phyloP scores from a whole-genome alignment of 2,329 filamentous ascomycete genomes.

The Alternaria novae-zelandiae region DNA sequence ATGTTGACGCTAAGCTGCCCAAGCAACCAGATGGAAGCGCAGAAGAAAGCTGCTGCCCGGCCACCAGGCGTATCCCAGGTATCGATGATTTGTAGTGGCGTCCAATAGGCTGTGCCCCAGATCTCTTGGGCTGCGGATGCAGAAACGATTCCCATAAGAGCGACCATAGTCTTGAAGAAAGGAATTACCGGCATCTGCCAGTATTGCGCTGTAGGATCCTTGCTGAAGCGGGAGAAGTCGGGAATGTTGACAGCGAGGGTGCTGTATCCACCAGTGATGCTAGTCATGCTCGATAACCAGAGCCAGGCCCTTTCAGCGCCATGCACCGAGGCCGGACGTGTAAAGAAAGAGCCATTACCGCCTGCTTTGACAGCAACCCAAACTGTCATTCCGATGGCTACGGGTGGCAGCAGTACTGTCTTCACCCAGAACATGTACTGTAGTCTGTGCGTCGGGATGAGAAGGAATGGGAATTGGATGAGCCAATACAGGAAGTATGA shows the following conservation, averaged over 20 bases:
- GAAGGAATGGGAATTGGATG: slow-evolving; percentile 24
- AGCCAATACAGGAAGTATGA: slow-evolving; percentile 29
- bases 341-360: slow-evolving; percentile 20
- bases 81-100: slow-evolving; percentile 26
- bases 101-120: slow-evolving; percentile 25
- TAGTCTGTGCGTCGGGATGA: slow-evolving; percentile 28
- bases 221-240: slow-evolving; percentile 27
- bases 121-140: slow-evolving; percentile 20
- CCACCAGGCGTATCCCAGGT: slow-evolving; percentile 18
- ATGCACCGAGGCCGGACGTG: not conserved
- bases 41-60: slow-evolving; percentile 27
- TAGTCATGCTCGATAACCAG: slow-evolving; percentile 14
- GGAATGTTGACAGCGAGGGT: slow-evolving; percentile 20
- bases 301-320: slow-evolving; percentile 1
- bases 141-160: slow-evolving; percentile 26
- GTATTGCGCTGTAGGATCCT: slow-evolving; percentile 12
- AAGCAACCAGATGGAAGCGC: slow-evolving; percentile 2
- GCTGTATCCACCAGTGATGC: slow-evolving; percentile 19
- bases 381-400: slow-evolving; percentile 15
- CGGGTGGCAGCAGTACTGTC: slow-evolving; percentile 6
- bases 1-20: slow-evolving; percentile 31
- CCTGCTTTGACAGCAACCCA: slow-evolving; percentile 20
- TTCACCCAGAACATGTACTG: slow-evolving; percentile 18
- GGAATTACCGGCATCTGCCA: slow-evolving; percentile 22
- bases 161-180: slow-evolving; percentile 18